phyloP scores from a whole-genome alignment of 805 yeast species.

The Lachancea nothofagi region DNA sequence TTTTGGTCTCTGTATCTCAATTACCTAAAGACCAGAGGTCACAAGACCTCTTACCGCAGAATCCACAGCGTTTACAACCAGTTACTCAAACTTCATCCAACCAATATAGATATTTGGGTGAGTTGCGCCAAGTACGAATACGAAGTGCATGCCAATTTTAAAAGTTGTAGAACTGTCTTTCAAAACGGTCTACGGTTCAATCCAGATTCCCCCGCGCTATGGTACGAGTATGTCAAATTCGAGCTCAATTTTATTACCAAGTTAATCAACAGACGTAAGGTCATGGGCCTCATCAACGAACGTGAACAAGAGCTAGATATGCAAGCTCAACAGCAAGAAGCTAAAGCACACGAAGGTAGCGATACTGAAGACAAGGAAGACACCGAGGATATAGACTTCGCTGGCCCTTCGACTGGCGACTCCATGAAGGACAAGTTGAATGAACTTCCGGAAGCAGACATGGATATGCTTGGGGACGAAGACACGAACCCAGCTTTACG shows the following conservation, averaged over 20 bases:
- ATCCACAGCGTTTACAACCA: slow-evolving; percentile 72
- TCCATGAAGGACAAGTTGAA: slow-evolving; percentile 58
- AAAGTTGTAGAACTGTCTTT: slow-evolving; percentile 79
- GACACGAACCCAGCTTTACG: slow-evolving; percentile 74
- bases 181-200: slow-evolving; percentile 85
- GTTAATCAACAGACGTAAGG: slow-evolving; percentile 73
- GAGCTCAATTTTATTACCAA: slow-evolving; percentile 84
- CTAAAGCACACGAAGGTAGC: slow-evolving; percentile 24
- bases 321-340: slow-evolving; percentile 32
- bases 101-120: slow-evolving; percentile 85
- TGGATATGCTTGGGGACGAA: slow-evolving; percentile 78
- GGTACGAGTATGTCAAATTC: slow-evolving; percentile 83
- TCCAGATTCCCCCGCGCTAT: slow-evolving; percentile 60
- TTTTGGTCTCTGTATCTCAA: slow-evolving; percentile 76
- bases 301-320: slow-evolving; percentile 56
- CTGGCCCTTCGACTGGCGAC: slow-evolving; percentile 47
- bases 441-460: slow-evolving; percentile 78
- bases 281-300: slow-evolving; percentile 72
- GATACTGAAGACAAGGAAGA: slow-evolving; percentile 34
- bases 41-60: slow-evolving; percentile 59
- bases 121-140: slow-evolving; percentile 92
- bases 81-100: slow-evolving; percentile 83
- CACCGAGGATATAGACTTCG: slow-evolving; percentile 33
- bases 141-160: slow-evolving; percentile 80
- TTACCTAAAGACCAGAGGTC: slow-evolving; percentile 50